Conservation (phyloP, 2,329 filamentous ascomycete genomes). For the Xylaria sp. region DNA sequence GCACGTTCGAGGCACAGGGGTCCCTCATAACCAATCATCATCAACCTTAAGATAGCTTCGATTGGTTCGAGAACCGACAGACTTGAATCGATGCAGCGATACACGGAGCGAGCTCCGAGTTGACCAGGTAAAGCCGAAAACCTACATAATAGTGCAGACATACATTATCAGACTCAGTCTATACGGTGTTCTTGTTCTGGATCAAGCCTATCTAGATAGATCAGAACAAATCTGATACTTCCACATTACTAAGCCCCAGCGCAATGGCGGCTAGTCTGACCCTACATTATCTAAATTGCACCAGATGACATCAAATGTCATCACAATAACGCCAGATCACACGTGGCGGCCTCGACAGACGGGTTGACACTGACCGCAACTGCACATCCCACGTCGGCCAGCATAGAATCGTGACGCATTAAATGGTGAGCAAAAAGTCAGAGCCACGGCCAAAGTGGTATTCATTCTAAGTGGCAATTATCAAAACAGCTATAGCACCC, state of each 20-base stretch:
- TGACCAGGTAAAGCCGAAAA: too few species aligned
- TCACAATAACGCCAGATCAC: constrained; percentile 11
- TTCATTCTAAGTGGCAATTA: too few species aligned
- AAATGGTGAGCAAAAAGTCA: too few species aligned
- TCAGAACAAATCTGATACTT: neutral
- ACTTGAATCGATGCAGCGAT: neutral
- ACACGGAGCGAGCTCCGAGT: constrained; percentile 12
- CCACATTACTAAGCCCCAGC: constrained; percentile 12
- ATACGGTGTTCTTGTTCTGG: constrained; percentile 1
- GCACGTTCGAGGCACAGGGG: constrained; percentile 5
- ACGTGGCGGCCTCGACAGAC: neutral
- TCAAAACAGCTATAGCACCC: too few species aligned
- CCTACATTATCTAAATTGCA: constrained; percentile 1
- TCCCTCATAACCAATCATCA: neutral
- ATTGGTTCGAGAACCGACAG: neutral
- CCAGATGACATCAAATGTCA: constrained; percentile 23
- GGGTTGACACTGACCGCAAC: too few species aligned
- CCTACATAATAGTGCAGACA: too few species aligned
- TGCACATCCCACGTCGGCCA: too few species aligned
- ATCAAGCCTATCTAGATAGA: constrained; percentile 1
- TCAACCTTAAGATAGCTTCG: constrained; percentile 1
- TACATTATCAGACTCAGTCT: neutral
- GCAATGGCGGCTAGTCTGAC: neutral
- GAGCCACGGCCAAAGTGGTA: too few species aligned
- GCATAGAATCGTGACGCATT: too few species aligned